A percentile compares a stretch with the other conserved stretches of the same genome.
These are phyloP conservation scores for Tillandsia fasciculata DNA, from an alignment of 176 grass and related monocot species.

Conservation along the genomic window DNA sequence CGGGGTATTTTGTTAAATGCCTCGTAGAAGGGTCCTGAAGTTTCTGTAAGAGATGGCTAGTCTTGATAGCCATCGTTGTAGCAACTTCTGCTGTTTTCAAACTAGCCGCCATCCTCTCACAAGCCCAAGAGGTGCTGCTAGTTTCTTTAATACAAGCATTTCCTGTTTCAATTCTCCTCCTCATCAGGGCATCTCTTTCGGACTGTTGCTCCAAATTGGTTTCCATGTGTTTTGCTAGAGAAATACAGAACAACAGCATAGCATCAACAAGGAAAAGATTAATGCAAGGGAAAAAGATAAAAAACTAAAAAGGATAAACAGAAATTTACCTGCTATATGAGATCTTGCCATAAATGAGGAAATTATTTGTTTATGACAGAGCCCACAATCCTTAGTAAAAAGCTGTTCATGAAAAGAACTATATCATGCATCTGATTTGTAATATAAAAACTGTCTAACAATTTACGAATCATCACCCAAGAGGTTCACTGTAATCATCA, in stretches of 20 bases:
- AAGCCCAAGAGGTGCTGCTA: not conserved
- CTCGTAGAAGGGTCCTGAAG: not conserved
- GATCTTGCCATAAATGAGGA: not conserved
- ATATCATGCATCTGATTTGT: not conserved
- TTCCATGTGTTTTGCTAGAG: not conserved
- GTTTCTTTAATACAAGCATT: constrained; percentile 8
- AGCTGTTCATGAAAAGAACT: constrained; percentile 7
- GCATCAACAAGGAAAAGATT: constrained; percentile 1
- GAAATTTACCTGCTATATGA: not conserved
- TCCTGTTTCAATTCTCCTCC: not conserved
- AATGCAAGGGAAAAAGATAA: not conserved
- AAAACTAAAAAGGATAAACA: not conserved
- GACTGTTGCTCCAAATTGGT: not conserved
- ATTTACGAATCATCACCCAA: no score
- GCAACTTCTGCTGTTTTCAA: not conserved
- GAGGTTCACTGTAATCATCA: no score
- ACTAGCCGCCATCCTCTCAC: not conserved
- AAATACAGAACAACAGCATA: not conserved
- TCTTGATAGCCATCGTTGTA: not conserved
- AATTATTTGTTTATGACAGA: not conserved
- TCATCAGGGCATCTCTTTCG: not conserved
- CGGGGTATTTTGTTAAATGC: not conserved
- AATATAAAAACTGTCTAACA: not conserved
- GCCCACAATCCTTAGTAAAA: constrained; percentile 13
- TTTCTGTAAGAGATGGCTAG: not conserved